These are phyloP conservation scores for Lactarius indigo DNA, from an alignment of 768 basidiomycete species.

Conservation along the genomic window DNA sequence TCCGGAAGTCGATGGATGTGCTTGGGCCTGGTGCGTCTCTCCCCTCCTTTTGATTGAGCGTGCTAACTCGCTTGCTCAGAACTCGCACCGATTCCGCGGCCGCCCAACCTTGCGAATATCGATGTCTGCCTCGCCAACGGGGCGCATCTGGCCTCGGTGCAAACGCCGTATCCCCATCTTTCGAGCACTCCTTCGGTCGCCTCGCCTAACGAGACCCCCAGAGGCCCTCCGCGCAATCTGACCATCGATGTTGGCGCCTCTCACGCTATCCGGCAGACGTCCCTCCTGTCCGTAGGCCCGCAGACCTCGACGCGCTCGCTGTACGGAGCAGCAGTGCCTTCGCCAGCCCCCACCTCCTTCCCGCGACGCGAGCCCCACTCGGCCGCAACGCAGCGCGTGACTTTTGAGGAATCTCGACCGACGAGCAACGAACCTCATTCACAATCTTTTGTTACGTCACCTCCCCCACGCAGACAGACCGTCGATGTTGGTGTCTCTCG, in stretches of 20 bases:
- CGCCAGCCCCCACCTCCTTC: not conserved
- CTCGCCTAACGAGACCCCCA: not conserved
- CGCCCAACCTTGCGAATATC: not conserved
- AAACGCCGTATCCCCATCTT: not conserved
- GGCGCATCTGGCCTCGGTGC: not conserved
- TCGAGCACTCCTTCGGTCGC: not conserved
- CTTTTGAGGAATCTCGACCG: not conserved
- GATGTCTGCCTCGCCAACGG: not conserved
- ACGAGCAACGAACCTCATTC: not conserved
- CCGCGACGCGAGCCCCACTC: not conserved
- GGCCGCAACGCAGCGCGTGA: not conserved
- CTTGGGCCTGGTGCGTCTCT: conserved; percentile 16
- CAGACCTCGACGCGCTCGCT: not conserved
- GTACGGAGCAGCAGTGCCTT: not conserved
- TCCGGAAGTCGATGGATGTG: conserved; percentile 6
- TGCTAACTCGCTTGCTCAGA: not conserved
- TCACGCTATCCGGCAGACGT: not conserved
- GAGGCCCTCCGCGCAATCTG: not conserved
- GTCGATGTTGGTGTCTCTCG: not conserved
- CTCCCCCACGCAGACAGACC: not conserved
- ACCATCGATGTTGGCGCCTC: not conserved
- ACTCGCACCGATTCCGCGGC: not conserved
- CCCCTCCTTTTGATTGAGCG: not conserved
- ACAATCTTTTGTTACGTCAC: not conserved
- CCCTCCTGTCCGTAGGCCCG: not conserved